Conservation (phyloP, 2,329 filamentous ascomycete genomes). For the Trichoderma polysporum region DNA sequence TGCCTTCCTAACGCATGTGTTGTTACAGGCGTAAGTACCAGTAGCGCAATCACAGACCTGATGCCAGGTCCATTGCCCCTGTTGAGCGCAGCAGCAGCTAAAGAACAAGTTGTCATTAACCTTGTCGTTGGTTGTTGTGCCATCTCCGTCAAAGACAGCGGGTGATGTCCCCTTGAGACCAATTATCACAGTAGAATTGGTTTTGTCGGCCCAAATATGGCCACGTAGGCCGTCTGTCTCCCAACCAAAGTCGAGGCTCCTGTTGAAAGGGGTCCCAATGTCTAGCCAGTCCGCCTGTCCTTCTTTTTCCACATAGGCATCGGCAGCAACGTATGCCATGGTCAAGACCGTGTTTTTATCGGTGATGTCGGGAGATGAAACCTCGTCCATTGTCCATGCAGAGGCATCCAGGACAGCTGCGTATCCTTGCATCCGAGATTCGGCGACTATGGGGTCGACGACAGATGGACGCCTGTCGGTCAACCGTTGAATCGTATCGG, state of each 20-base stretch:
- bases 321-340: constrained; percentile 82
- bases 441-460: constrained; percentile 75
- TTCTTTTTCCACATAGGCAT: constrained; percentile 80
- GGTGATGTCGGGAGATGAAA: constrained; percentile 76
- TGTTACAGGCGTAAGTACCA: constrained; percentile 84
- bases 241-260: constrained; percentile 90
- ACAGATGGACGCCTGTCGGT: constrained; percentile 72
- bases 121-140: constrained; percentile 96
- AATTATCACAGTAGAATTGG: constrained; percentile 84
- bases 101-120: constrained; percentile 97
- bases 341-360: constrained; percentile 82
- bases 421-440: constrained; percentile 67
- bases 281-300: constrained; percentile 78
- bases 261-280: constrained; percentile 76
- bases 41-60: constrained; percentile 93
- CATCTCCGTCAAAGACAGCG: constrained; percentile 93
- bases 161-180: constrained; percentile 88
- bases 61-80: constrained; percentile 84
- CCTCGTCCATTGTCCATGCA: constrained; percentile 79
- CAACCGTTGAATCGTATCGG: constrained; percentile 74
- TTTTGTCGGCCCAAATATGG: constrained; percentile 86
- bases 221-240: constrained; percentile 83
- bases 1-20: constrained; percentile 78
- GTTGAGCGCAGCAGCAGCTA: constrained; percentile 95
- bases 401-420: constrained; percentile 67